Base-by-base conservation (phyloP, 495 filamentous ascomycete species). In the Penicillium cosmopolitanum region DNA sequence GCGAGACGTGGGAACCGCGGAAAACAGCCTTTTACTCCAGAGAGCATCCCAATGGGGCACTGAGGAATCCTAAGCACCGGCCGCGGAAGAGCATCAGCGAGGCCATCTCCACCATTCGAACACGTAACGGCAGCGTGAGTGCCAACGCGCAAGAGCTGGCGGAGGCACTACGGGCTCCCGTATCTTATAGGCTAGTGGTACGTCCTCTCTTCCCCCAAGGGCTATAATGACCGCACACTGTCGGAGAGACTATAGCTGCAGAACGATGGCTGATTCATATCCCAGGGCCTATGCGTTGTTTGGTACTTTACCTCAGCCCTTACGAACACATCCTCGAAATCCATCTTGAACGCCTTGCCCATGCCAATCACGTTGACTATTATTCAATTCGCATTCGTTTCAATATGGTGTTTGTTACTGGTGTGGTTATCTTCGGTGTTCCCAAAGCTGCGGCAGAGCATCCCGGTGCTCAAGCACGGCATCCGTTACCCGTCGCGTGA, bases 241-340 rank as follows among this genome's bases (percentile, higher is more conserved):
- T 38, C 36, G 11, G 12, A 46, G 47, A 25, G 42, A 7, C 5
- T 46, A 15, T 21, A 40, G 9, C 31, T 15, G 13, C 28, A 38
- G 28, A n/a, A 12, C 6, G 31, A 35, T 28, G 35, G 61, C 67
- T 70, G 61, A 70, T 53, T 40, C 28, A 16, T 56, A 19, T 50
- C n/a, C 19, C 46, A 96, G 92, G 72, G 81, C 40, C 86, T 96
- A 36, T 96, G 93, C 73, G 67, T 91, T 48, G 77, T 92, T 64
- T 98, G 95, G 95, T 99, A 97, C 74, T 81, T 90, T 73, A 92
- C 91, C 33, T 98, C 95, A 28, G 94, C 95, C 51, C 77, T 97
- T 60, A 96, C 95, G 57, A 99, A 98, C 74, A 97, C 93, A 0
- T 97, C 96, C 55, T 98, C 95, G 38, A 98, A 98, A 77, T 88